A percentile compares a stretch with the other conserved stretches of the same genome.
phyloP scores from a whole-genome alignment of 2,329 filamentous ascomycete genomes.

The Apiospora phragmitis region DNA sequence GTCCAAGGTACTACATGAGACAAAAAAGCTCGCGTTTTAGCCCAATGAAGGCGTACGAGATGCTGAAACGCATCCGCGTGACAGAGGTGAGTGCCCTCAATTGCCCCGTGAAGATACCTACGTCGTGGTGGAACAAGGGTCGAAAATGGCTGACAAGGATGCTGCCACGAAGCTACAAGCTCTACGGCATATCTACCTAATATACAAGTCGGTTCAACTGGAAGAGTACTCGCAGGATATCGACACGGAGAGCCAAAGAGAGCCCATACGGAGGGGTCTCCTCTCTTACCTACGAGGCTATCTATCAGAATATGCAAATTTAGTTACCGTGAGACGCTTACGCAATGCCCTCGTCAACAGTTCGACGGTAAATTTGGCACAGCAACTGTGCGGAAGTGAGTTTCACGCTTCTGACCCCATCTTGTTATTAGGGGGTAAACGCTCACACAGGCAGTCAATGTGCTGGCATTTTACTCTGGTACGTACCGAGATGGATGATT shows the following conservation, averaged over 20 bases:
- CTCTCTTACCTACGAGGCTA: conserved; percentile 19
- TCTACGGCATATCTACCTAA: conserved; percentile 33
- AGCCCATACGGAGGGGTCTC: conserved; percentile 17
- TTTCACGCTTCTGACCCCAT: conserved; percentile 14
- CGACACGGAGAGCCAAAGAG: conserved; percentile 12
- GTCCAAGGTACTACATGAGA: conserved; percentile 36
- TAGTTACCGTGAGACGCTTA: conserved; percentile 22
- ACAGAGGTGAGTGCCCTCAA: conserved; percentile 25
- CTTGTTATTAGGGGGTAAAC: conserved; percentile 13
- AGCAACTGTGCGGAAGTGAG: conserved; percentile 37
- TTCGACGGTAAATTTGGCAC: conserved; percentile 31
- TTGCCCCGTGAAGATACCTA: background rate
- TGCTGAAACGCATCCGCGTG: conserved; percentile 36
- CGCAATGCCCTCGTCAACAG: conserved; percentile 34
- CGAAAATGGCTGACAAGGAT: background rate
- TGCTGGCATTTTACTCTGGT: conserved; percentile 47
- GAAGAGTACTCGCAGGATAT: conserved; percentile 14
- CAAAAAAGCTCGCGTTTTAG: conserved; percentile 33
- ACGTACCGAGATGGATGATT: conserved; percentile 6
- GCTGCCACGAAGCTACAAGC: conserved; percentile 1
- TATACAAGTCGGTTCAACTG: conserved; percentile 28
- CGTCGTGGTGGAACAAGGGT: background rate
- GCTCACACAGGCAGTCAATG: conserved; percentile 31
- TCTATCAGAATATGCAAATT: conserved; percentile 14
- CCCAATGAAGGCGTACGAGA: conserved; percentile 30